phyloP scores from a whole-genome alignment of 257 asterid species.

The Dorcoceras hygrometricum region DNA sequence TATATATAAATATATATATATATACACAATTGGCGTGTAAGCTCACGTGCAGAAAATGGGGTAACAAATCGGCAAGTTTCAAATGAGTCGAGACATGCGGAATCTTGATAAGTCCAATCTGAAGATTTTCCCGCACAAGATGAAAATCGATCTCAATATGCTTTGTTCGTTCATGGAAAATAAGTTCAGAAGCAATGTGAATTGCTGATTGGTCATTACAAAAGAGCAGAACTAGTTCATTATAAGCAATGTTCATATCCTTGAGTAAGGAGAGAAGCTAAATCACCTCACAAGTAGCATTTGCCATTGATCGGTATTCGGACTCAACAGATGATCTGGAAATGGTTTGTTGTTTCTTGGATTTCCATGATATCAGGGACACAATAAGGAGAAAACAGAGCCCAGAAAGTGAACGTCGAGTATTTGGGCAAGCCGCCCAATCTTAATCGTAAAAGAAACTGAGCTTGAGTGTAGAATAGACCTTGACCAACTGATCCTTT shows the following conservation, averaged over 20 bases:
- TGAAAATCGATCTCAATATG: neutral
- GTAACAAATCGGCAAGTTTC: too few relatives aligned
- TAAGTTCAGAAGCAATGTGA: neutral
- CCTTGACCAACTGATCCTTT: neutral
- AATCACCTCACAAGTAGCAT: neutral
- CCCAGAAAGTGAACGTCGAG: neutral
- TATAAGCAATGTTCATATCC: neutral
- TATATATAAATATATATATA: too few relatives aligned
- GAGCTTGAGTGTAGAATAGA: neutral
- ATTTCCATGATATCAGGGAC: neutral
- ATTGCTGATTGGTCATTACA: neutral
- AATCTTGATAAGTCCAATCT: neutral
- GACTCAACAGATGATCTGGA: neutral
- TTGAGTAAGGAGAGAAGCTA: neutral
- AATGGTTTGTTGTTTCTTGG: too few relatives aligned
- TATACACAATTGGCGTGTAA: too few relatives aligned
- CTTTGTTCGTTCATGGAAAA: slow-evolving; percentile 5
- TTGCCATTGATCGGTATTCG: neutral
- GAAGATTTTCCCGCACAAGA: neutral
- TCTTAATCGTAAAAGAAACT: neutral
- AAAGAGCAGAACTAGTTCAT: too few relatives aligned
- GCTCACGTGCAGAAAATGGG: too few relatives aligned
- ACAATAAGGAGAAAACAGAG: neutral
- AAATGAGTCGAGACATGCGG: too few relatives aligned
- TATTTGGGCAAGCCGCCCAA: neutral